phyloP scores from a whole-genome alignment of 192 early-diverging fungal genomes.

The Coemansia sp. region DNA sequence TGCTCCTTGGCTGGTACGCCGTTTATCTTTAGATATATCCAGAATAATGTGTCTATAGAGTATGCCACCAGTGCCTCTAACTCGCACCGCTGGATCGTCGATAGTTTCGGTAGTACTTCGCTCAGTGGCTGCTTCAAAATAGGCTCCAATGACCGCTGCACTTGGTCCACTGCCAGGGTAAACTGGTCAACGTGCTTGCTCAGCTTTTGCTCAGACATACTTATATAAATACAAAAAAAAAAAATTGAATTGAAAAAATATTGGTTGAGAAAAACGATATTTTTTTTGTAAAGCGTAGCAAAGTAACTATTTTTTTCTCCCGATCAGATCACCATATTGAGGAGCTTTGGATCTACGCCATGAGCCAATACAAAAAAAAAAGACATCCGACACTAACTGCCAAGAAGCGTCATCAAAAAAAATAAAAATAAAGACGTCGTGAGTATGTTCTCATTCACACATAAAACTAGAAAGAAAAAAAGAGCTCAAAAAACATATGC shows the following conservation, averaged over 20 bases:
- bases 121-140: conserved; percentile 43
- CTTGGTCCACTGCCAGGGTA: conserved; percentile 26
- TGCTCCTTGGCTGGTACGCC: conserved; percentile 58
- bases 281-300: not conserved
- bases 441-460: not conserved
- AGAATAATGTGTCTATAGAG: conserved; percentile 59
- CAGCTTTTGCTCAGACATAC: conserved; percentile 37
- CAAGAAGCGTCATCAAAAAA: not conserved
- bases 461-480: conserved; percentile 14
- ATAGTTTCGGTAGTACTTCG: conserved; percentile 54
- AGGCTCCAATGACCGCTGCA: conserved; percentile 33
- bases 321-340: conserved; percentile 1
- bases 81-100: conserved; percentile 59
- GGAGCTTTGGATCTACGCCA: not conserved
- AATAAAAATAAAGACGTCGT: not conserved
- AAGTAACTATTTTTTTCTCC: not conserved
- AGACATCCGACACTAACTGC: too few species aligned
- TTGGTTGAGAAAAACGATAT: not conserved
- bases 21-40: conserved; percentile 61
- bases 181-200: conserved; percentile 42
- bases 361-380: not conserved
- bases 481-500: not conserved
- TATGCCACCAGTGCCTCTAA: conserved; percentile 61
- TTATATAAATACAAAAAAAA: conserved; percentile 9
- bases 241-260: conserved; percentile 2